These are phyloP conservation scores for Puya raimondii DNA, from an alignment of 176 grass and related monocot species.

Conservation along the genomic window DNA sequence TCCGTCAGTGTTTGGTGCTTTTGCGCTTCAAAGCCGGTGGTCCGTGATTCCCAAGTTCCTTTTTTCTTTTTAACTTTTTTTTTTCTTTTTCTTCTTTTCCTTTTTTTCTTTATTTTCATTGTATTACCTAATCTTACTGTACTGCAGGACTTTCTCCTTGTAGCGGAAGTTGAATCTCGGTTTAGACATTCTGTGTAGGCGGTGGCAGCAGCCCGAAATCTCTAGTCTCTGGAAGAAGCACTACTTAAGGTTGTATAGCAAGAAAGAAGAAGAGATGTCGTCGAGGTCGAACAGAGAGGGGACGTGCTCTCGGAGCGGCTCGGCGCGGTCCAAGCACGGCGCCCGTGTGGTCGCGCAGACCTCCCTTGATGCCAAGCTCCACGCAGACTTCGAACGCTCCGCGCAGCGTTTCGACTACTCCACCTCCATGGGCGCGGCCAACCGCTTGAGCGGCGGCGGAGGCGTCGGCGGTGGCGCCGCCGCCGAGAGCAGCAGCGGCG, in stretches of 20 bases:
- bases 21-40: too few species aligned
- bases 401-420: slow-evolving; percentile 64
- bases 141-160: too few species aligned
- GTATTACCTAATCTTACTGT: too few species aligned
- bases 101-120: too few species aligned
- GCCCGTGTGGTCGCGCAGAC: slow-evolving; percentile 67
- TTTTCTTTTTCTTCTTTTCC: too few species aligned
- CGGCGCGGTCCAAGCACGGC: slow-evolving; percentile 58
- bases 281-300: slow-evolving; percentile 53
- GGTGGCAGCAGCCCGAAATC: too few species aligned
- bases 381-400: slow-evolving; percentile 69
- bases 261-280: slow-evolving; percentile 42
- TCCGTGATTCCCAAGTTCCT: too few species aligned
- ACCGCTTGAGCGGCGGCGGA: background rate
- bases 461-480: slow-evolving; percentile 2
- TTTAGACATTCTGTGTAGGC: too few species aligned
- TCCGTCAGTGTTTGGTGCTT: too few species aligned
- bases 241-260: background rate
- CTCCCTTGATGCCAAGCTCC: slow-evolving; percentile 60
- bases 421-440: slow-evolving; percentile 36
- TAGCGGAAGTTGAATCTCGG: too few species aligned
- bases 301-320: slow-evolving; percentile 61
- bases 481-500: slow-evolving; percentile 20
- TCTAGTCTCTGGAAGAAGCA: too few species aligned
- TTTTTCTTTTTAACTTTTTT: too few species aligned